Evolutionary conservation across 176 grass and related monocot genomes (phyloP).

Genomic region (Hsuehochloa calcarea): DNA sequence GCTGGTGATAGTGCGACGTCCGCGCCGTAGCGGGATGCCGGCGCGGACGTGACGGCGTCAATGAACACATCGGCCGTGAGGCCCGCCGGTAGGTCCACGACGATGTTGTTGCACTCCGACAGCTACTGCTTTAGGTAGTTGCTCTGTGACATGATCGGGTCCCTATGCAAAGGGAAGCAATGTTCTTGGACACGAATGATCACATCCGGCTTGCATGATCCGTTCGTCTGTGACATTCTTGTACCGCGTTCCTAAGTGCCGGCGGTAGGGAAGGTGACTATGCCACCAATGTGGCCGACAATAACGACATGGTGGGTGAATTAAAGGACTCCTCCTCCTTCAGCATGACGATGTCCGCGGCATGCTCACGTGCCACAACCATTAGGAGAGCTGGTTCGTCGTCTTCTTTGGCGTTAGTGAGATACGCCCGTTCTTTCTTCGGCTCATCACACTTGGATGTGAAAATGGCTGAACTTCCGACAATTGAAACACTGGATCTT

Average conservation of each 20-base stretch:
- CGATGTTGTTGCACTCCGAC: conserved; percentile 46
- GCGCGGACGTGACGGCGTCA: conserved; percentile 30
- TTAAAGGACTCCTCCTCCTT: too few species aligned
- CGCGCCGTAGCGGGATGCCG: conserved; percentile 61
- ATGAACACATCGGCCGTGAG: conserved; percentile 37
- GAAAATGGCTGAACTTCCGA: too few species aligned
- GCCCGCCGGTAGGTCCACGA: conserved; percentile 41
- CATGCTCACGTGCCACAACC: too few species aligned
- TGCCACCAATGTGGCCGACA: too few species aligned
- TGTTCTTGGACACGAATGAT: conserved; percentile 65
- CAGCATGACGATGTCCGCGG: too few species aligned
- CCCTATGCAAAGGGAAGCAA: conserved; percentile 75
- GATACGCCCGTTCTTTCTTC: too few species aligned
- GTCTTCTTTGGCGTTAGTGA: too few species aligned
- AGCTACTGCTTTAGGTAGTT: conserved; percentile 59
- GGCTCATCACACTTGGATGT: too few species aligned
- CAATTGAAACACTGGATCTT: too few species aligned
- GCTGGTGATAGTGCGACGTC: conserved; percentile 32
- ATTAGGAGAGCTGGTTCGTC: too few species aligned
- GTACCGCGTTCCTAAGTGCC: conserved; percentile 48
- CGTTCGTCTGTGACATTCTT: conserved; percentile 54
- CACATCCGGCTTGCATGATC: conserved; percentile 59
- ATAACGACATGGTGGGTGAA: too few species aligned
- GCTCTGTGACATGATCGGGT: conserved; percentile 56
- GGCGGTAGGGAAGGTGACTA: conserved; percentile 18